These are phyloP conservation scores for Sclerotinia subarctica DNA, from an alignment of 2,329 filamentous ascomycete genomes.

Conservation along the genomic window DNA sequence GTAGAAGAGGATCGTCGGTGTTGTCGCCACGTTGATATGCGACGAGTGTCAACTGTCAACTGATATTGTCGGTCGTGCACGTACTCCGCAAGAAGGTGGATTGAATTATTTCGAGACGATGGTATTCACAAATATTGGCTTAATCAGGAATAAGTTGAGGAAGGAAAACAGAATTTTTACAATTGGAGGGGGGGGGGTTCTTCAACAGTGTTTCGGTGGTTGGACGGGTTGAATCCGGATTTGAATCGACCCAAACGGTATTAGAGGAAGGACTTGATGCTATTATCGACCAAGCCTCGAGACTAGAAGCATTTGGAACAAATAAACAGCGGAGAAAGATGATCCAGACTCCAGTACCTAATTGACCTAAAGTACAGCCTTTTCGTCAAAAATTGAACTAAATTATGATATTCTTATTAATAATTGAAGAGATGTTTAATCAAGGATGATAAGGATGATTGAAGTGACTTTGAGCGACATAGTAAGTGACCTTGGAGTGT, in stretches of 20 bases:
- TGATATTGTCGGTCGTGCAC: not conserved
- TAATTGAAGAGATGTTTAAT: not conserved
- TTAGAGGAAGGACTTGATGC: slow-evolving; percentile 10
- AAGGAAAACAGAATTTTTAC: not conserved
- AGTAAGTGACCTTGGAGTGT: not conserved
- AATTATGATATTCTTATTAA: not conserved
- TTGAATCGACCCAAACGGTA: slow-evolving; percentile 4
- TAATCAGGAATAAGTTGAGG: not conserved
- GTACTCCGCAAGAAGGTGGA: too few species aligned
- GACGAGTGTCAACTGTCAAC: not conserved
- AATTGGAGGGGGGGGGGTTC: not conserved
- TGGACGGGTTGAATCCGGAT: slow-evolving; percentile 11
- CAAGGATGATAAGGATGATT: not conserved
- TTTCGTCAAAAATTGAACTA: not conserved
- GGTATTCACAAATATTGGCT: not conserved
- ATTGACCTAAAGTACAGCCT: not conserved
- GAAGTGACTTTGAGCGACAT: too few species aligned
- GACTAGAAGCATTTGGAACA: slow-evolving; percentile 10
- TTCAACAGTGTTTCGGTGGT: not conserved
- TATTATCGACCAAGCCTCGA: not conserved
- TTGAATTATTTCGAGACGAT: not conserved
- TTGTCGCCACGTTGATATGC: slow-evolving; percentile 14
- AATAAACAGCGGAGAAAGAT: not conserved
- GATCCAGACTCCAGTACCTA: not conserved
- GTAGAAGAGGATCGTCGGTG: not conserved